phyloP scores from a whole-genome alignment of 2,329 filamentous ascomycete genomes.

The Sporothrix globosa region DNA sequence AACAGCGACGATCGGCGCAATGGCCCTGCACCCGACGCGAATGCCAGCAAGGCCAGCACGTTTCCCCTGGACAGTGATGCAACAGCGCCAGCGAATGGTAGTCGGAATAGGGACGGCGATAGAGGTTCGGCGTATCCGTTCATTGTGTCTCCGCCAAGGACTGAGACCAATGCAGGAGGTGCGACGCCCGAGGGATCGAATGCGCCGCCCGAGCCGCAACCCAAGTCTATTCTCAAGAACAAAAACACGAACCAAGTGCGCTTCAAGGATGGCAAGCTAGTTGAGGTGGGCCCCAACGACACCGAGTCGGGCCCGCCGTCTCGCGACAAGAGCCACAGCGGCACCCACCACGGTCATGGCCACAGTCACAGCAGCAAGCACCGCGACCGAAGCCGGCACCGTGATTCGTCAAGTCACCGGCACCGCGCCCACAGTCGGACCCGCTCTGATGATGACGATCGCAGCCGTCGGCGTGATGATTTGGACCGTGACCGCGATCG shows the following conservation, averaged over 20 bases:
- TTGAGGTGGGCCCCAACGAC: constrained; percentile 48
- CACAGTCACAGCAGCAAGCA: background rate
- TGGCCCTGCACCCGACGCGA: background rate
- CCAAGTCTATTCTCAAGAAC: constrained; percentile 66
- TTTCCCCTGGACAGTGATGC: constrained; percentile 23
- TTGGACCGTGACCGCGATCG: constrained; percentile 40
- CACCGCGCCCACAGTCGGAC: constrained; percentile 45
- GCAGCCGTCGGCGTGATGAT: constrained; percentile 29
- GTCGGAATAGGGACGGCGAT: background rate
- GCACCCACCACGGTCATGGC: background rate
- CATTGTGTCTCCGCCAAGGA: constrained; percentile 44
- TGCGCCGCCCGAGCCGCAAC: constrained; percentile 45
- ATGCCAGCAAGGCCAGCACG: constrained; percentile 25
- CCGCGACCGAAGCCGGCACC: constrained; percentile 38
- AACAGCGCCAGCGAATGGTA: background rate
- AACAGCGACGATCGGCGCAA: background rate
- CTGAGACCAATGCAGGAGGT: constrained; percentile 35
- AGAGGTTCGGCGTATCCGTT: constrained; percentile 44
- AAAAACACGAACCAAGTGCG: constrained; percentile 61
- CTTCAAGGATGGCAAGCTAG: constrained; percentile 53
- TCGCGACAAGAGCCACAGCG: background rate
- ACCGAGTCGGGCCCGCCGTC: constrained; percentile 36
- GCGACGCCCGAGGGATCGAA: constrained; percentile 38
- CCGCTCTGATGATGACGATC: constrained; percentile 42
- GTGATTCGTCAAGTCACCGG: constrained; percentile 30